These are phyloP conservation scores for Zalaria sp. DNA, from an alignment of 2,329 filamentous ascomycete genomes.

Conservation along the genomic window DNA sequence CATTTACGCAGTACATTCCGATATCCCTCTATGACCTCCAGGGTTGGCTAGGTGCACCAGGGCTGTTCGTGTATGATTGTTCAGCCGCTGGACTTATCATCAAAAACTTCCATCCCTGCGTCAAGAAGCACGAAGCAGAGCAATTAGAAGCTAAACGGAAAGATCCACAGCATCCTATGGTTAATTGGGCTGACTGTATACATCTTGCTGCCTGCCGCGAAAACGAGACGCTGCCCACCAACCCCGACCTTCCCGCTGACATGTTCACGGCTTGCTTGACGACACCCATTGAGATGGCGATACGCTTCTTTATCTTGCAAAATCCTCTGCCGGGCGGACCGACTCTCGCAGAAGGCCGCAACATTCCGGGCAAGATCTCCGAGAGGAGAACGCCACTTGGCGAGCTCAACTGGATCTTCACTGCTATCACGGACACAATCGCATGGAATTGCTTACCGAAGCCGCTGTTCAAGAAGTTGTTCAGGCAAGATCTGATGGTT, in stretches of 20 bases:
- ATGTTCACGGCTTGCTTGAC: constrained; percentile 93
- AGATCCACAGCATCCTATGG: constrained; percentile 42
- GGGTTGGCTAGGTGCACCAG: constrained; percentile 88
- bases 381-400: constrained; percentile 87
- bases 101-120: constrained; percentile 84
- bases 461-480: constrained; percentile 88
- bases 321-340: constrained; percentile 56
- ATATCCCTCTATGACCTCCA: constrained; percentile 91
- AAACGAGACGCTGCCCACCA: constrained; percentile 87
- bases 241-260: constrained; percentile 83
- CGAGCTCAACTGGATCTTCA: constrained; percentile 98
- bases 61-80: constrained; percentile 95
- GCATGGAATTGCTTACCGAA: constrained; percentile 92
- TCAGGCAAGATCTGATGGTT: constrained; percentile 97
- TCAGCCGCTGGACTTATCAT: constrained; percentile 94
- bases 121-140: constrained; percentile 87
- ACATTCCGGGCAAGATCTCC: constrained; percentile 80
- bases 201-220: constrained; percentile 84
- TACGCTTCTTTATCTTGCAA: constrained; percentile 91
- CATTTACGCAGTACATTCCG: constrained; percentile 96
- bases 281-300: constrained; percentile 91
- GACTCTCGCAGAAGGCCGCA: constrained; percentile 69
- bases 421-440: constrained; percentile 95
- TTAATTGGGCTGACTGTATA: constrained; percentile 71
- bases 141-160: constrained; percentile 61